Evolutionary conservation across 306 rosid genomes (phyloP).

Genomic region (Rosa chinensis): DNA sequence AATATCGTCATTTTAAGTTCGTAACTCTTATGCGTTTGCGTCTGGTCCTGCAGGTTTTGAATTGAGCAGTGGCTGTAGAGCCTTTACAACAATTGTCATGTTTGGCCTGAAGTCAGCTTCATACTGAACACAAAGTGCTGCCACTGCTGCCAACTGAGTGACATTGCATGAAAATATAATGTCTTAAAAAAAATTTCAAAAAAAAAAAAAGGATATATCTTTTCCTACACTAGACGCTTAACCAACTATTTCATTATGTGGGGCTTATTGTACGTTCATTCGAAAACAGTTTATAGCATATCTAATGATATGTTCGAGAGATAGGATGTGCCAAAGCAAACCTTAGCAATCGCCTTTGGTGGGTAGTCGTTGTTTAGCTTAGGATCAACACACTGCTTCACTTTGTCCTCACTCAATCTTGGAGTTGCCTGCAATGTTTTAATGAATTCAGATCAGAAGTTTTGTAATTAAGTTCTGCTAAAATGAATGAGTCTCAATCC

Average conservation of each 20-base stretch:
- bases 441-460: conserved; percentile 6
- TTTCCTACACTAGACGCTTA: neutral
- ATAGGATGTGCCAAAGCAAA: conserved; percentile 16
- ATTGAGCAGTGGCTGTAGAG: conserved; percentile 92
- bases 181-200: neutral
- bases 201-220: neutral
- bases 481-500: neutral
- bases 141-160: conserved; percentile 92
- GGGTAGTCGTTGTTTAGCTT: conserved; percentile 91
- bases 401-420: conserved; percentile 97
- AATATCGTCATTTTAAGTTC: neutral
- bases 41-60: conserved; percentile 79
- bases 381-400: conserved; percentile 96
- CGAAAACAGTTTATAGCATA: neutral
- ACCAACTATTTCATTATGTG: neutral
- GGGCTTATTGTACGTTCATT: neutral
- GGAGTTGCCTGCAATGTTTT: conserved; percentile 81
- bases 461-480: conserved; percentile 3
- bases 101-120: conserved; percentile 99
- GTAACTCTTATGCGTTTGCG: conserved; percentile 35
- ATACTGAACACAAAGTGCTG: conserved; percentile 96
- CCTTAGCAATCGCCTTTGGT: conserved; percentile 98
- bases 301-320: neutral
- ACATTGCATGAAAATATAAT: conserved; percentile 22
- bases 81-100: conserved; percentile 97